Evolutionary conservation across 495 filamentous ascomycete species (phyloP).

Genomic region (Thermochaetoides thermophila): DNA sequence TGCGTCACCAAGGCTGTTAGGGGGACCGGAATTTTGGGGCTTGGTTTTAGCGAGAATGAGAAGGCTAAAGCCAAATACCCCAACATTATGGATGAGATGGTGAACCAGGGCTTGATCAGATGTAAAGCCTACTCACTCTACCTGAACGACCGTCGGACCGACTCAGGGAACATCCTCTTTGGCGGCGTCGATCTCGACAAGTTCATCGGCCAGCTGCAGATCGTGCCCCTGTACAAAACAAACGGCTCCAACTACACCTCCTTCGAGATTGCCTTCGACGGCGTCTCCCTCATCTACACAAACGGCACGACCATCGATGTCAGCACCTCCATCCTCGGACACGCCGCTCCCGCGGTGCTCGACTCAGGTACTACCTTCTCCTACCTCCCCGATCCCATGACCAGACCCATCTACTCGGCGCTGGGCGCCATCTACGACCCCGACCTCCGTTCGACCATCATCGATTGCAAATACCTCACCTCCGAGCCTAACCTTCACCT

Average conservation of each 20-base stretch:
- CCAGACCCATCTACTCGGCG: conserved; percentile 38
- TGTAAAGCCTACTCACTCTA: conserved; percentile 81
- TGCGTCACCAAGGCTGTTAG: conserved; percentile 56
- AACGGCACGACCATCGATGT: conserved; percentile 21
- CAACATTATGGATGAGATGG: conserved; percentile 65
- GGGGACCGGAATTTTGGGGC: conserved; percentile 69
- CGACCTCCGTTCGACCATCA: conserved; percentile 27
- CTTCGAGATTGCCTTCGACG: conserved; percentile 26
- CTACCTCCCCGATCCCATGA: conserved; percentile 58
- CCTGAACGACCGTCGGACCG: conserved; percentile 46
- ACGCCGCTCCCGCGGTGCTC: conserved; percentile 45
- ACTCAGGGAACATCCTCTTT: conserved; percentile 71
- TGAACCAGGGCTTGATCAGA: conserved; percentile 51
- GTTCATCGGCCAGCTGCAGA: conserved; percentile 57
- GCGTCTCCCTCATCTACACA: conserved; percentile 17
- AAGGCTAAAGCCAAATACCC: conserved; percentile 49
- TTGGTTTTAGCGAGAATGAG: conserved; percentile 71
- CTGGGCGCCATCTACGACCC: conserved; percentile 38
- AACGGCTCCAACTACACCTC: conserved; percentile 17
- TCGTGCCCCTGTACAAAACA: conserved; percentile 48
- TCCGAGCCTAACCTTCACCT: conserved; percentile 44
- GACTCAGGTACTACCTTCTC: conserved; percentile 76
- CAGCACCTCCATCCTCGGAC: conserved; percentile 23
- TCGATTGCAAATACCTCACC: conserved; percentile 34
- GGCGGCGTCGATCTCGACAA: conserved; percentile 81